phyloP scores from a whole-genome alignment of 331 rosid species.

The Phaseolus coccineus region DNA sequence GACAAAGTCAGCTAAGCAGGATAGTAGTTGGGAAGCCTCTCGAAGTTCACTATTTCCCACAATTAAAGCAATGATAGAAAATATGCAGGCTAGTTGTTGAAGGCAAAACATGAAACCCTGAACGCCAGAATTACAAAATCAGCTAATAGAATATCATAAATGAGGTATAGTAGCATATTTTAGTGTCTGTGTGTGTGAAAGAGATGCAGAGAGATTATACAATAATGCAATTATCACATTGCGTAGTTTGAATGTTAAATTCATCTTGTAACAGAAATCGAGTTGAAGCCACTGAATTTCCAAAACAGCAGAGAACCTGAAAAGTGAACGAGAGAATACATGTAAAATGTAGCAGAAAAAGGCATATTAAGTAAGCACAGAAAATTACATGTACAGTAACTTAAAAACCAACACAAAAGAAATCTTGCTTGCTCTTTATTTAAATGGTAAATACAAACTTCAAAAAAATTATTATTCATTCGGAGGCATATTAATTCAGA shows the following conservation, averaged over 20 bases:
- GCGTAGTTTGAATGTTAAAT: slow-evolving; percentile 92
- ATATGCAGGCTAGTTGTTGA: slow-evolving; percentile 92
- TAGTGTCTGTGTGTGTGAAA: not conserved
- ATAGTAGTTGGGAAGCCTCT: slow-evolving; percentile 82
- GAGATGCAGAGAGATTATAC: slow-evolving; percentile 52
- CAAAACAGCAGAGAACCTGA: slow-evolving; percentile 92
- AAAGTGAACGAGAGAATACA: slow-evolving; percentile 11
- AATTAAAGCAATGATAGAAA: slow-evolving; percentile 86
- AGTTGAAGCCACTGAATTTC: slow-evolving; percentile 97
- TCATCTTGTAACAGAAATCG: slow-evolving; percentile 96
- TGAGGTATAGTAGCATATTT: not conserved
- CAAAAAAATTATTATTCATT: not conserved
- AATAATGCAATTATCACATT: slow-evolving; percentile 98
- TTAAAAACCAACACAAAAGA: not conserved
- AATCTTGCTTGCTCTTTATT: not conserved
- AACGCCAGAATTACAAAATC: slow-evolving; percentile 24
- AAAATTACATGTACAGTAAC: not conserved
- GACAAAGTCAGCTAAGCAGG: slow-evolving; percentile 80
- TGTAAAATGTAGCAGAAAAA: not conserved
- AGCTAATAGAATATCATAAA: slow-evolving; percentile 27
- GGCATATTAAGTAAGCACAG: not conserved
- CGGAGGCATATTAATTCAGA: not conserved
- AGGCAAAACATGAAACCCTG: slow-evolving; percentile 94
- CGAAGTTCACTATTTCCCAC: slow-evolving; percentile 85
- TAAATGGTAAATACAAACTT: slow-evolving; percentile 10